Evolutionary conservation across 352 stramenopile species (phyloP), one percentile per base, ranked within the genome.

Genomic region (Pythium dissotocum): DNA sequence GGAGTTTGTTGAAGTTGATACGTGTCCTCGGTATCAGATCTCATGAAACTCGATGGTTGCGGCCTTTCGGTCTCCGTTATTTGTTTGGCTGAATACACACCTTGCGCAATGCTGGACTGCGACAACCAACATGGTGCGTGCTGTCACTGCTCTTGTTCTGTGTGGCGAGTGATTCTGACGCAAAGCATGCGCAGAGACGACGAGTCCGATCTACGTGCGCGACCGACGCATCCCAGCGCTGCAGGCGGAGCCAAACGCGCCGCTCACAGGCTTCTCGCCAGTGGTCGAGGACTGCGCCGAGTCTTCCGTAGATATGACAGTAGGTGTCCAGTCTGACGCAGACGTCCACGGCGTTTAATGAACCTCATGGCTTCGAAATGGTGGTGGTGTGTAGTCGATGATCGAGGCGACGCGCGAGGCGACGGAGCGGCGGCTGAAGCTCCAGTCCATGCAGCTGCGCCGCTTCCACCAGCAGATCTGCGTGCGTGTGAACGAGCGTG

Each of bases 391-490:
- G 7, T 26, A 66, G 21, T 67, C 18, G n/a, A 54, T 18, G 14
- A 55, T 66, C n/a, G 53, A 16, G 4, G 56, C 38, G 16, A 71
- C 61, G 0, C 61, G 76, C n/a, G 53, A 16, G 4, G 56, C 38
- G 16, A 71, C 61, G 0, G 63, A 77, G 66, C 49, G 58, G 30
- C 80, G 80, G 1, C 40, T 82, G 26, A 71, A 49, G 21, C n/a
- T 55, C 4, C 77, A 83, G 51, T 75, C 77, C 14, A 73, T 77
- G 49, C 62, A 87, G 42, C 62, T 91, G 48, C 79, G 77, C 32
- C 72, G 74, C 26, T 91, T 91, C 57, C 82, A 87, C 51, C 77
- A 80, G 14, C 80, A 88, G 57, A 84, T 87, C 26, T 91, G 83
- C 64, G 52, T 73, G 28, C 78, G 81, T 6, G 82, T 91, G 33